Evolutionary conservation across 805 yeast genomes (phyloP).

Genomic region (Candida insectorum): DNA sequence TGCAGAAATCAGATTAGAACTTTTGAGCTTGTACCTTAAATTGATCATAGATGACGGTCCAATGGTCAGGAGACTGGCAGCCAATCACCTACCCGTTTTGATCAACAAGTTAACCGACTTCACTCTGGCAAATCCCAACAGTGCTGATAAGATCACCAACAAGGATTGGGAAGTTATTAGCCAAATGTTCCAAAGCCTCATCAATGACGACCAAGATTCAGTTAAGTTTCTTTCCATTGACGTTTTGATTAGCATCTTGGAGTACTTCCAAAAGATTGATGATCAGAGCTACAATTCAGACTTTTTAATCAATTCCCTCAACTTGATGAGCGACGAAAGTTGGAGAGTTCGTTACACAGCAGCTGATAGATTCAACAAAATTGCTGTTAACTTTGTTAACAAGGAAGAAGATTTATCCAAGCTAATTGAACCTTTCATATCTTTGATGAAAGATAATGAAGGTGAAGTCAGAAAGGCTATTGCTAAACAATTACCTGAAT

Average conservation of each 20-base stretch:
- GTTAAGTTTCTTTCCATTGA: slow-evolving; percentile 89
- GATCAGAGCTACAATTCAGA: slow-evolving; percentile 61
- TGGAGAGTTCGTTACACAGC: slow-evolving; percentile 99
- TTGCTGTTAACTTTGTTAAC: slow-evolving; percentile 62
- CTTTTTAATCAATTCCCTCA: slow-evolving; percentile 60
- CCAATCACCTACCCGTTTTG: slow-evolving; percentile 72
- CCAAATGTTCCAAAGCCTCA: slow-evolving; percentile 76
- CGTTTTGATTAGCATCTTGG: slow-evolving; percentile 76
- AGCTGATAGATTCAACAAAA: slow-evolving; percentile 82
- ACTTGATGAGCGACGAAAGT: slow-evolving; percentile 80
- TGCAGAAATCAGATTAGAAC: slow-evolving; percentile 51
- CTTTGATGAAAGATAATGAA: slow-evolving; percentile 85
- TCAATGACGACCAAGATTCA: slow-evolving; percentile 88
- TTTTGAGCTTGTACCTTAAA: slow-evolving; percentile 65
- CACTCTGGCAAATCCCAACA: slow-evolving; percentile 27
- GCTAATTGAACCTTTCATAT: slow-evolving; percentile 67
- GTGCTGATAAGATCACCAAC: slow-evolving; percentile 42
- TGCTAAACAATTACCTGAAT: slow-evolving; percentile 84
- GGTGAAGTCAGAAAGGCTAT: slow-evolving; percentile 96
- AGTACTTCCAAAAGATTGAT: slow-evolving; percentile 56
- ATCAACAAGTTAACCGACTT: slow-evolving; percentile 54
- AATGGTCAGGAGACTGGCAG: slow-evolving; percentile 96
- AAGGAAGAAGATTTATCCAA: slow-evolving; percentile 54
- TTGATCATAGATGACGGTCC: slow-evolving; percentile 90
- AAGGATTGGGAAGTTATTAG: slow-evolving; percentile 74